Conservation (phyloP, 2,329 filamentous ascomycete genomes). For the Fusarium siculi region DNA sequence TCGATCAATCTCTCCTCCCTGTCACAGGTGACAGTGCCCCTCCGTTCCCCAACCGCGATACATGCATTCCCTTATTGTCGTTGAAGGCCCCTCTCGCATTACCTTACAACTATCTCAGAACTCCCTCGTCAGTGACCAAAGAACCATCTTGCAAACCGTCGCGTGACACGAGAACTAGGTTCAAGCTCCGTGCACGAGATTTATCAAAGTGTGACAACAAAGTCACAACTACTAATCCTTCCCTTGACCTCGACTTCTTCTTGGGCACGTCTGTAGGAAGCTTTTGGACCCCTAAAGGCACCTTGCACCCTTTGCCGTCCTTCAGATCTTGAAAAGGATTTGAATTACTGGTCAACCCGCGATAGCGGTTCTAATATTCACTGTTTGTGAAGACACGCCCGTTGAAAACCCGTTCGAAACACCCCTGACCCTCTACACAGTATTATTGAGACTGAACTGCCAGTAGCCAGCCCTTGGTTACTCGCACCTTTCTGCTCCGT, state of each 20-base stretch:
- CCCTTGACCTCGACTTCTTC: background rate
- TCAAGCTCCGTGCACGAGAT: constrained; percentile 32
- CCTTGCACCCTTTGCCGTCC: constrained; percentile 27
- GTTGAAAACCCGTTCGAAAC: constrained; percentile 25
- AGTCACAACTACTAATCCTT: constrained; percentile 12
- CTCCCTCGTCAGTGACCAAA: constrained; percentile 34
- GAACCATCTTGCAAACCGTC: constrained; percentile 34
- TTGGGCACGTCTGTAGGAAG: background rate
- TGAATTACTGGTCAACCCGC: constrained; percentile 21
- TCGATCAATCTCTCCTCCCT: constrained; percentile 39
- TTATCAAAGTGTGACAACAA: constrained; percentile 19
- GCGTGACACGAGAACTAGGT: constrained; percentile 31
- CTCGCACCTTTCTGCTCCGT: constrained; percentile 8
- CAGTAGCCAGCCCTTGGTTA: constrained; percentile 5
- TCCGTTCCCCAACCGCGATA: constrained; percentile 36
- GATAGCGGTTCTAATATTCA: constrained; percentile 24
- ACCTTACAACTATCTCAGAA: constrained; percentile 28
- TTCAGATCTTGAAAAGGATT: constrained; percentile 30
- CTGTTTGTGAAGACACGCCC: constrained; percentile 27
- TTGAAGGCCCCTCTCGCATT: constrained; percentile 35
- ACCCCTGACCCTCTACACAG: constrained; percentile 12
- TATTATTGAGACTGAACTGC: background rate
- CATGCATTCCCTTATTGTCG: constrained; percentile 34
- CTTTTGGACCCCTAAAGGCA: background rate
- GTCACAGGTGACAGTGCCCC: constrained; percentile 31